A percentile compares a stretch with the other conserved stretches of the same genome.
Conservation (phyloP, 2,329 filamentous ascomycete species). For the Curvularia lunata region DNA sequence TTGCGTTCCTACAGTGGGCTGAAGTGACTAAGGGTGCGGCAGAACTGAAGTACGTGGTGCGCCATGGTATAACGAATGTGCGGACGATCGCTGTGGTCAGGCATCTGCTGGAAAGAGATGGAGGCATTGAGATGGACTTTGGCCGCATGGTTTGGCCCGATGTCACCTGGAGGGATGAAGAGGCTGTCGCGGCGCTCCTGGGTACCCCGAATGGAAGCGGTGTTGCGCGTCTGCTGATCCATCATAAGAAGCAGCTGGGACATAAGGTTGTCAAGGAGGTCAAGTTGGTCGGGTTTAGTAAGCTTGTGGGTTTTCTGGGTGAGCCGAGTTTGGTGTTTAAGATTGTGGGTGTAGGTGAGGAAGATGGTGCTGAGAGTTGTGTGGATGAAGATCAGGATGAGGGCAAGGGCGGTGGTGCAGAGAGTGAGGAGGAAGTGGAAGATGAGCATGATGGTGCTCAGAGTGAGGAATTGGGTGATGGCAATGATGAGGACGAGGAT, state of each 20-base stretch:
- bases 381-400: background rate
- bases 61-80: background rate
- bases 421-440: background rate
- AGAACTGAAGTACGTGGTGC: background rate
- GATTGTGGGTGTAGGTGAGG: background rate
- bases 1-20: background rate
- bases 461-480: too few relatives aligned
- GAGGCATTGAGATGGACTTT: background rate
- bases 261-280: background rate
- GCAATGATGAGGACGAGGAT: too few relatives aligned
- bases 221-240: background rate
- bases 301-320: background rate
- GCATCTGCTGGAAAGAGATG: background rate
- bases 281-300: background rate
- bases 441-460: too few relatives aligned
- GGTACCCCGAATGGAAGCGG: slow-evolving; percentile 4
- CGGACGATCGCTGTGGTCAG: background rate
- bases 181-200: background rate
- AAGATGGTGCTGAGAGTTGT: background rate
- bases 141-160: background rate
- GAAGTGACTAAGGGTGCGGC: background rate
- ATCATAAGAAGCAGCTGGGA: background rate
- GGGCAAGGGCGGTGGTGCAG: background rate
- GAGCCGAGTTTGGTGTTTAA: slow-evolving; percentile 1
- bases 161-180: background rate